phyloP scores from a whole-genome alignment of 352 stramenopile species.

The Phytopythium aichiense region DNA sequence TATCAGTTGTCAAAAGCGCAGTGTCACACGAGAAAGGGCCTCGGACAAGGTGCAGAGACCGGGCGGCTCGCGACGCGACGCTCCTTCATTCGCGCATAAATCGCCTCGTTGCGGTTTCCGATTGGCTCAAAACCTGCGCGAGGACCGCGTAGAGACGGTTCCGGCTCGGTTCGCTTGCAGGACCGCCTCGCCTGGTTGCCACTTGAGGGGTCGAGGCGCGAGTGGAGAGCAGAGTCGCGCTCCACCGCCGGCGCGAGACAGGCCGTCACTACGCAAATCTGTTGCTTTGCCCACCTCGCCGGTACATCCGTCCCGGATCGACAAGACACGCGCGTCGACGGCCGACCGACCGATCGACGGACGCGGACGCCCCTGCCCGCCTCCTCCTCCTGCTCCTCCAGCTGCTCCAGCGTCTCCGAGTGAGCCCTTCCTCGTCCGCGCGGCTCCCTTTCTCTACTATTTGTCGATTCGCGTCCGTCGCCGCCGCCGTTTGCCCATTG shows the following conservation, averaged over 20 bases:
- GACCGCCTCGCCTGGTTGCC: neutral
- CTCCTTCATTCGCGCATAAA: neutral
- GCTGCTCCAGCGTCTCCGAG: neutral
- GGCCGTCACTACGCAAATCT: neutral
- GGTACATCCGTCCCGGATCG: neutral
- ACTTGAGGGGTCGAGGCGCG: neutral
- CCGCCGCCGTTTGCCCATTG: slow-evolving; percentile 10
- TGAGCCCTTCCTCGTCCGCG: slow-evolving; percentile 1
- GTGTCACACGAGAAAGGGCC: slow-evolving; percentile 6
- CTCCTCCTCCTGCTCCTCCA: neutral
- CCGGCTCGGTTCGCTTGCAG: neutral
- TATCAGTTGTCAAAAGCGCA: slow-evolving; percentile 1
- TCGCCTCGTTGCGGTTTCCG: accelerated
- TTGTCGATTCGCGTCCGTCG: slow-evolving; percentile 1
- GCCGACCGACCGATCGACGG: neutral
- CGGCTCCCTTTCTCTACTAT: slow-evolving; percentile 5
- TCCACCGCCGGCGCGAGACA: neutral
- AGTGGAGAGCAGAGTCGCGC: neutral
- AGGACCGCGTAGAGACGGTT: slow-evolving; percentile 2
- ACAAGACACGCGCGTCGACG: neutral
- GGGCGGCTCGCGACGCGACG: neutral
- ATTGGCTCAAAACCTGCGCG: neutral
- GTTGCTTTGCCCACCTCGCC: neutral
- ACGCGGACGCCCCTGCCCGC: neutral
- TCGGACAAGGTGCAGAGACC: neutral